phyloP scores from a whole-genome alignment of 305 asterid species.

The Rubia peregrina region DNA sequence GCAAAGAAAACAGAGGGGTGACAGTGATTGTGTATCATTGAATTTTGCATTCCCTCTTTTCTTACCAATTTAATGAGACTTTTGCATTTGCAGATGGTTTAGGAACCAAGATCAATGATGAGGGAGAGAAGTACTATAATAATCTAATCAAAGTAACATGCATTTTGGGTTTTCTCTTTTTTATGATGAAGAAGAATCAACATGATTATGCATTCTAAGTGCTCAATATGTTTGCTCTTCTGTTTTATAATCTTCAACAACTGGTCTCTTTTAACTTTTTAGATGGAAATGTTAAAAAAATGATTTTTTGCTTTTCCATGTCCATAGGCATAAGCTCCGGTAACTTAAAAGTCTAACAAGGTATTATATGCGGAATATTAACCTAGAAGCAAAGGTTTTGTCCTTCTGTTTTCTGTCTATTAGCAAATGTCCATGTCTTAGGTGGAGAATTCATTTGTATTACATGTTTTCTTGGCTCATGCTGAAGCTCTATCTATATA shows the following conservation, averaged over 20 bases:
- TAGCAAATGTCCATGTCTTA: neutral
- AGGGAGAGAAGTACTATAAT: constrained; percentile 43
- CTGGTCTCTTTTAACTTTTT: neutral
- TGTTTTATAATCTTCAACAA: neutral
- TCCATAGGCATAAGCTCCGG: neutral
- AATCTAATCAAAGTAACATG: constrained; percentile 33
- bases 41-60: neutral
- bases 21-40: neutral
- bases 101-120: constrained; percentile 40
- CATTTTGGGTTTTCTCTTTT: neutral
- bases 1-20: too few relatives aligned
- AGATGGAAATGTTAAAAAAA: neutral
- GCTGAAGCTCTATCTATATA: too few relatives aligned
- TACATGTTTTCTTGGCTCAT: too few relatives aligned
- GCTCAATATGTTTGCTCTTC: neutral
- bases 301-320: neutral
- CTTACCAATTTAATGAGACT: neutral
- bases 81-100: constrained; percentile 39
- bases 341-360: neutral
- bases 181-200: neutral
- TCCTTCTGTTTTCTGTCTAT: neutral
- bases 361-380: neutral
- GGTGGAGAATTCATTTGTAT: neutral
- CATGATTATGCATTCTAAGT: neutral
- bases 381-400: neutral